Evolutionary conservation across 352 stramenopile species (phyloP), one percentile per base, ranked within the genome.

Genomic region (Globisporangium cederbergense): DNA sequence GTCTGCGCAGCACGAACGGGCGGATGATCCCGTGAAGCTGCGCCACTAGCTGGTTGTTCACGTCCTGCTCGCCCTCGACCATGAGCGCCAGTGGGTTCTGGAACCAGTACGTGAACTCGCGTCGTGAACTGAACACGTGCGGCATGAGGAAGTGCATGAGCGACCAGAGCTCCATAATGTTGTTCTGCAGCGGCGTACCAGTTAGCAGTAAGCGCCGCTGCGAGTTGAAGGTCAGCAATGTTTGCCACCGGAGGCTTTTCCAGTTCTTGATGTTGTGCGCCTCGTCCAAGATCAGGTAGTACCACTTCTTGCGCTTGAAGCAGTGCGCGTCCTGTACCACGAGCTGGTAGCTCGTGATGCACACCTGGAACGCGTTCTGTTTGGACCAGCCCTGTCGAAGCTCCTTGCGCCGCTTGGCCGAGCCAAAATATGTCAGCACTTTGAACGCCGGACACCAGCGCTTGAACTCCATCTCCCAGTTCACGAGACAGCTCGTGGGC

Each of bases 191-290:
- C n/a, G 97, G 97, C n/a, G 97, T 99, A 16, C 86, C 97, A 13
- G 97, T 99, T 28, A 99, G 75, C 16, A 99, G 78, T 14, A 95
- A 61, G 0, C 86, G 83, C 0, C 96, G 85, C 62, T 98, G 92
- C 0, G 95, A 97, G 75, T 99, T 98, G 72, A 99, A 99, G 2
- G 89, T 98, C 36, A 99, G 86, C 34, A 99, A 71, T 14, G 97
- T 99, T 73, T 99, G 97, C 97, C 97, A 99, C 7, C 97, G 78
- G 70, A 99, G 85, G 60, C 82, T 97, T 67, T 99, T 97, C 86
- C 98, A 99, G 73, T 99, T 99, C 74, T 99, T 99, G 73, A 99
- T 99, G 69, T 99, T 98, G 73, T 99, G 98, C 3, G 97, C 98
- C 81, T 99, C 97, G 58, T 99, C 97, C 3, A 99, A 72, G 54